Evolutionary conservation across 164 flowering plant genomes (phyloP).

Genomic region (Aristolochia californica): DNA sequence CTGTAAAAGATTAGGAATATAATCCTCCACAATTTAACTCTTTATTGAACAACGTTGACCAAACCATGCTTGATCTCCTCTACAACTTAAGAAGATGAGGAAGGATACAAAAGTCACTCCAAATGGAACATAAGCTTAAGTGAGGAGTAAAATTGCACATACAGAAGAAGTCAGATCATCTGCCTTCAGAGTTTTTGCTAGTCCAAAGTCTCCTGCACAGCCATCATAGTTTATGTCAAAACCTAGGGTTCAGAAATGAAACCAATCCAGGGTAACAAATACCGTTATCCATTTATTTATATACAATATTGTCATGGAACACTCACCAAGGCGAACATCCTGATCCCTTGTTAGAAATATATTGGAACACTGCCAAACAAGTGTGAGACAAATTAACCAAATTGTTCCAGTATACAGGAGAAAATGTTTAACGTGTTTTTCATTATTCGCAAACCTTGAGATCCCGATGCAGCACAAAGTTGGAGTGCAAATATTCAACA

Average conservation of each 20-base stretch:
- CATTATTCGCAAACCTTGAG: constrained; percentile 43
- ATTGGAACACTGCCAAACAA: constrained; percentile 75
- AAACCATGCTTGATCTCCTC: too few species aligned
- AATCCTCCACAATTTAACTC: too few species aligned
- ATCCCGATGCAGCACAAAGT: constrained; percentile 87
- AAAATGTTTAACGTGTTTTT: not conserved
- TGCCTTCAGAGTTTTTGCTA: constrained; percentile 89
- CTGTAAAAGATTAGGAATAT: too few species aligned
- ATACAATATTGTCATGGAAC: not conserved
- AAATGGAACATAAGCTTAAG: not conserved
- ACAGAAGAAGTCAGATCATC: constrained; percentile 99
- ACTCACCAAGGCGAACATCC: constrained; percentile 89
- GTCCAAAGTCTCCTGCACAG: constrained; percentile 91
- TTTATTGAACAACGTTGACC: too few species aligned
- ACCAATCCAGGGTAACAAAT: too few species aligned
- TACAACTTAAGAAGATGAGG: too few species aligned
- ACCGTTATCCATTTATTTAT: too few species aligned
- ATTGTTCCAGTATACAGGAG: not conserved
- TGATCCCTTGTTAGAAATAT: constrained; percentile 96
- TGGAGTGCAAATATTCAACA: constrained; percentile 87
- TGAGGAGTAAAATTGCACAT: too few species aligned
- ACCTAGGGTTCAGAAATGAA: not conserved
- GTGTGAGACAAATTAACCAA: constrained; percentile 3
- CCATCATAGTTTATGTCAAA: constrained; percentile 7
- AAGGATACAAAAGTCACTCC: too few species aligned